phyloP scores from a whole-genome alignment of 352 stramenopile species.

The Globisporangium solare region DNA sequence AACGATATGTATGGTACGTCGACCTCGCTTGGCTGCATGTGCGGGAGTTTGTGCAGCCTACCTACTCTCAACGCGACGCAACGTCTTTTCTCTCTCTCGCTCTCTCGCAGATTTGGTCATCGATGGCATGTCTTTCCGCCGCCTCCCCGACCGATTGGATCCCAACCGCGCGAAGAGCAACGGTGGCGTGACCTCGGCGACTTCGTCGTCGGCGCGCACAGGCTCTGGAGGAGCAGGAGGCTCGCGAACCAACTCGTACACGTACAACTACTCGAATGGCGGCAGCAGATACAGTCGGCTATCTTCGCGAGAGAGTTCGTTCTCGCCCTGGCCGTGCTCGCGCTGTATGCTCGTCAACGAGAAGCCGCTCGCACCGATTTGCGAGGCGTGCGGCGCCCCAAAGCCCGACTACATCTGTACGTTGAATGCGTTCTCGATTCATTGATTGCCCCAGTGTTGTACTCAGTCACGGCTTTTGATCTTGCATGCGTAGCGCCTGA shows the following conservation, averaged over 20 bases:
- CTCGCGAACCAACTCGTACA: conserved; percentile 29
- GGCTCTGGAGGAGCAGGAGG: conserved; percentile 10
- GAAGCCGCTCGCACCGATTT: conserved; percentile 65
- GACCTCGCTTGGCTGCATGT: neutral
- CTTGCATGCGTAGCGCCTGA: conserved; percentile 29
- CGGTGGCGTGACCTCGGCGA: conserved; percentile 25
- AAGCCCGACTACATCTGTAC: conserved; percentile 66
- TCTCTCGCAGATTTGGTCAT: conserved; percentile 62
- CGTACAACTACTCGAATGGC: conserved; percentile 39
- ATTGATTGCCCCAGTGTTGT: too few relatives aligned
- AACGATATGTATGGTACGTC: conserved; percentile 84
- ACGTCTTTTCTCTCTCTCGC: too few relatives aligned
- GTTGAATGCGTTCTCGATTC: conserved; percentile 6
- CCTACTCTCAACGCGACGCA: too few relatives aligned
- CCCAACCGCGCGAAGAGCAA: conserved; percentile 25
- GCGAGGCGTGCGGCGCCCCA: conserved; percentile 59
- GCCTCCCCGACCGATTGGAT: conserved; percentile 61
- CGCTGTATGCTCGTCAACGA: conserved; percentile 78
- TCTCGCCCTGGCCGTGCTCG: conserved; percentile 66
- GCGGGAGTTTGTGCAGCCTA: neutral
- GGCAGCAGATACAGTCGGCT: conserved; percentile 19
- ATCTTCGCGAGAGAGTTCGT: conserved; percentile 48
- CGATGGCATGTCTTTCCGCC: conserved; percentile 74
- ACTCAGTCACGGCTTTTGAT: too few relatives aligned
- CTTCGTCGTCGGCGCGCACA: conserved; percentile 20